Evolutionary conservation across 1,139 yeast genomes (phyloP).

Genomic region (Hanseniaspora sp.): DNA sequence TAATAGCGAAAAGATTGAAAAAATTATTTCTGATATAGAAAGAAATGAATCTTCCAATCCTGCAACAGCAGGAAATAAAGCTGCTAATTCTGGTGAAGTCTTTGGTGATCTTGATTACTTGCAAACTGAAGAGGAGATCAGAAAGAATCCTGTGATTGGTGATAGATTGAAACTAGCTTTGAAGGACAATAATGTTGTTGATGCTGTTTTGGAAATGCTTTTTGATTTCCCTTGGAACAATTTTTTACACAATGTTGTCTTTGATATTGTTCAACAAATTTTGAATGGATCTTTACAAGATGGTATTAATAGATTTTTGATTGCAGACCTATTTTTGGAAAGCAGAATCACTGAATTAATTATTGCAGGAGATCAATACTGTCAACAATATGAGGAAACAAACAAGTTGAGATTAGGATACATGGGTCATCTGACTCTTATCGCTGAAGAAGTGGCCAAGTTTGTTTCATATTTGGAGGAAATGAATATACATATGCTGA

Average conservation of each 20-base stretch:
- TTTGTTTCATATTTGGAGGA: constrained; percentile 41
- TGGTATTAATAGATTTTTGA: constrained; percentile 74
- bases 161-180: constrained; percentile 78
- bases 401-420: constrained; percentile 71
- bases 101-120: constrained; percentile 5
- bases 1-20: background rate
- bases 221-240: constrained; percentile 96
- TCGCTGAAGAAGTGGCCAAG: constrained; percentile 94
- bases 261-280: constrained; percentile 93
- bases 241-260: constrained; percentile 90
- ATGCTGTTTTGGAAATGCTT: constrained; percentile 74
- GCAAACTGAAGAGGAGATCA: constrained; percentile 22
- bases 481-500: constrained; percentile 29
- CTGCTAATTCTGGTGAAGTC: background rate
- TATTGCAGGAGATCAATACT: constrained; percentile 68
- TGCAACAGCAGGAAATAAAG: background rate
- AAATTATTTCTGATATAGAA: background rate
- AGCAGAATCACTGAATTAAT: constrained; percentile 77
- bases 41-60: background rate
- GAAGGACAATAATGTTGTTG: constrained; percentile 68
- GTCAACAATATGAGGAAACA: constrained; percentile 52
- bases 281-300: constrained; percentile 88
- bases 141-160: constrained; percentile 72
- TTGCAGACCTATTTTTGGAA: constrained; percentile 68
- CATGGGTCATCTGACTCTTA: constrained; percentile 93